Conservation (phyloP, 768 basidiomycete species). For the Trametes cingulata region DNA sequence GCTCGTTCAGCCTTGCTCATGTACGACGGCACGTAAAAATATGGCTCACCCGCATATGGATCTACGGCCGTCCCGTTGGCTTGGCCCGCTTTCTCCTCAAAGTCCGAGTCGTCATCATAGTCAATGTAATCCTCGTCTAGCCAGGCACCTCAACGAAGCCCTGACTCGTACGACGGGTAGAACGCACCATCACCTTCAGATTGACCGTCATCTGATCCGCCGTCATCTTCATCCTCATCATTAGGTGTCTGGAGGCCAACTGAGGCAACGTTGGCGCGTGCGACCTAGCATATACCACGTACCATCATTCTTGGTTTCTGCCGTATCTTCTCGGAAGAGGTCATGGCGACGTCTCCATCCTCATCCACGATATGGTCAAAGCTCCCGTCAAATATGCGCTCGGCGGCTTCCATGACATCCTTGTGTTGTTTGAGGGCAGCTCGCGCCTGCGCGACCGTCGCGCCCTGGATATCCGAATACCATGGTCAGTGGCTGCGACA, state of each 20-base stretch:
- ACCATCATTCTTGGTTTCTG: conserved; percentile 31
- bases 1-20: conserved; percentile 7
- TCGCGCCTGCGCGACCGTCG: conserved; percentile 75
- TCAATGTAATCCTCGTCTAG: conserved; percentile 64
- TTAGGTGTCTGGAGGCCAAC: conserved; percentile 55
- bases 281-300: conserved; percentile 12
- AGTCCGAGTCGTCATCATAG: conserved; percentile 88
- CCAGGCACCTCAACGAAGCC: neutral
- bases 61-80: conserved; percentile 60
- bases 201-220: conserved; percentile 51
- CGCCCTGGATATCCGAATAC: conserved; percentile 56
- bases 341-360: conserved; percentile 38
- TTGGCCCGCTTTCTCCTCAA: conserved; percentile 47
- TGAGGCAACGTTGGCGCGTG: neutral
- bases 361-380: conserved; percentile 72
- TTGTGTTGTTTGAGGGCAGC: conserved; percentile 79
- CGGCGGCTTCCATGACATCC: conserved; percentile 93
- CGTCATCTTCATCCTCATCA: conserved; percentile 50
- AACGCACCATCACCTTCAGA: conserved; percentile 53
- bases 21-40: neutral
- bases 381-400: conserved; percentile 80
- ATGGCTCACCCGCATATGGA: conserved; percentile 75
- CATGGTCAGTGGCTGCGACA: neutral
- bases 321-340: conserved; percentile 9
- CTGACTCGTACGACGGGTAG: neutral